Percentiles rank a stretch among this genome's conserved stretches.
phyloP scores from a whole-genome alignment of 345 rosid species.

The Melastoma malabathricum region DNA sequence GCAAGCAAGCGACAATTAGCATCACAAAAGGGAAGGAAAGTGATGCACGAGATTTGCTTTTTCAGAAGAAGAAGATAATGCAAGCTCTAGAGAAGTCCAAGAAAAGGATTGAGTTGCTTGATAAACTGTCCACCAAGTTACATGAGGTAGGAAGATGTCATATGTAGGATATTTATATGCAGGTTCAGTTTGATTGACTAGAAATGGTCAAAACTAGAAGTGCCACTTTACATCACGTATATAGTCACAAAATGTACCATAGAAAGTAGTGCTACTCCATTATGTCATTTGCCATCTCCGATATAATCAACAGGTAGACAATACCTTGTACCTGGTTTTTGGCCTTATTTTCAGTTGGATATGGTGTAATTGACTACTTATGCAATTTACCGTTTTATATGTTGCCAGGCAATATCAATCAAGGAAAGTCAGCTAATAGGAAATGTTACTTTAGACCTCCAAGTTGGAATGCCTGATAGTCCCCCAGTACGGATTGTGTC shows the following conservation, averaged over 20 bases:
- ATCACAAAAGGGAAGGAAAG: slow-evolving; percentile 53
- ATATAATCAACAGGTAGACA: background rate
- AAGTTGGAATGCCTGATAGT: slow-evolving; percentile 28
- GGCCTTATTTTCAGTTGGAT: background rate
- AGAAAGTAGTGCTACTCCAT: no score
- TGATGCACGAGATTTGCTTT: slow-evolving; percentile 66
- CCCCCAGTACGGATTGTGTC: slow-evolving; percentile 48
- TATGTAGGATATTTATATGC: background rate
- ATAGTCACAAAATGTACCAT: no score
- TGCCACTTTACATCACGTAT: background rate
- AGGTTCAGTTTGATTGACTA: background rate
- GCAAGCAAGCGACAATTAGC: slow-evolving; percentile 52
- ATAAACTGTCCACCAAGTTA: slow-evolving; percentile 56
- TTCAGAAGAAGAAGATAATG: slow-evolving; percentile 80
- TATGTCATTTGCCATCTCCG: no score
- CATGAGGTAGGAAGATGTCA: slow-evolving; percentile 36
- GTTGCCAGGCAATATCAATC: slow-evolving; percentile 61
- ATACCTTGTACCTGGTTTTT: background rate
- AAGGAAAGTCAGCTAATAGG: slow-evolving; percentile 72
- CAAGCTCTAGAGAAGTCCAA: slow-evolving; percentile 66
- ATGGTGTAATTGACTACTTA: background rate
- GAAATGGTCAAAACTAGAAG: background rate
- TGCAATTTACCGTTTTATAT: background rate
- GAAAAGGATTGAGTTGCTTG: slow-evolving; percentile 60
- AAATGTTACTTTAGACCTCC: slow-evolving; percentile 45